A percentile compares a stretch with the other conserved stretches of the same genome.
These are phyloP conservation scores for Fraxinus pennsylvanica DNA, from an alignment of 257 asterid genomes.

Conservation along the genomic window DNA sequence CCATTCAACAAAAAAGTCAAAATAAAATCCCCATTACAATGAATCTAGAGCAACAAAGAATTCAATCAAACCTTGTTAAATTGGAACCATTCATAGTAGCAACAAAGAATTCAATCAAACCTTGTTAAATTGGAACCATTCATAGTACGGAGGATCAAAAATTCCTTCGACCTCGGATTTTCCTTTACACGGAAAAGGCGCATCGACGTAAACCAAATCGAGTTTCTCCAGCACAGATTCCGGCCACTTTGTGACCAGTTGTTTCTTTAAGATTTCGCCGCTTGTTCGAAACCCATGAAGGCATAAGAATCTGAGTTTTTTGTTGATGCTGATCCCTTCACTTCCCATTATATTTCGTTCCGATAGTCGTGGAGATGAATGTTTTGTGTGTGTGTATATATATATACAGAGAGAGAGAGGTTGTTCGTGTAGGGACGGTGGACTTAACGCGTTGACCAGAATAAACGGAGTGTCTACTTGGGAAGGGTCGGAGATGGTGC, in stretches of 20 bases:
- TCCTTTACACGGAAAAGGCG: constrained; percentile 41
- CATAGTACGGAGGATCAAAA: constrained; percentile 58
- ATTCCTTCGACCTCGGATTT: constrained; percentile 54
- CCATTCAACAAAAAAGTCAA: not conserved
- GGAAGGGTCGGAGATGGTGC: not conserved
- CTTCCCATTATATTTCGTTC: constrained; percentile 30
- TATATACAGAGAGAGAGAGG: not conserved
- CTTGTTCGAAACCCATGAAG: constrained; percentile 59
- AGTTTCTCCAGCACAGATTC: constrained; percentile 37
- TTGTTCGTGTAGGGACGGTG: not conserved
- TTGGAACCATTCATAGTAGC: constrained; percentile 55
- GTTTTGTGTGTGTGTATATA: not conserved
- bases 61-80: constrained; percentile 38
- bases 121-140: constrained; percentile 58
- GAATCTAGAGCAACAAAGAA: not conserved
- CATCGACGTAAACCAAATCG: constrained; percentile 47
- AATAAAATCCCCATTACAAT: not conserved
- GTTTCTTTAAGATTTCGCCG: constrained; percentile 43
- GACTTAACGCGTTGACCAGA: not conserved
- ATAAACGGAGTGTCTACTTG: not conserved
- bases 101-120: not conserved
- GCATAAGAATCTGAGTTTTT: constrained; percentile 49
- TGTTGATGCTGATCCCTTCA: constrained; percentile 17
- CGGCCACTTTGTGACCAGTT: constrained; percentile 45
- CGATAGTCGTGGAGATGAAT: not conserved